phyloP scores from a whole-genome alignment of 768 basidiomycete species.

The Arthromyces matolae region DNA sequence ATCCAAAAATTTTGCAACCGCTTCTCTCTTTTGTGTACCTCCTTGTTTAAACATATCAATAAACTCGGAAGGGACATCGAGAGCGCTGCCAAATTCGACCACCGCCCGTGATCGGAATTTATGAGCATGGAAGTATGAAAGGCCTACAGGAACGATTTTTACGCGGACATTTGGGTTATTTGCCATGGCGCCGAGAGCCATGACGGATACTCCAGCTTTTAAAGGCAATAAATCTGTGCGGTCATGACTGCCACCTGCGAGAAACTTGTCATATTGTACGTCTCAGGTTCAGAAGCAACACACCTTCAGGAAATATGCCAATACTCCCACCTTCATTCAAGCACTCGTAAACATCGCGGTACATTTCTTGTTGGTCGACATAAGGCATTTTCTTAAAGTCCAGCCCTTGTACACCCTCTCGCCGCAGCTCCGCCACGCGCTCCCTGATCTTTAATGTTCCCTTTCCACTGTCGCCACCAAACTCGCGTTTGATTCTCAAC shows the following conservation, averaged over 20 bases:
- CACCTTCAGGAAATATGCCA: conserved; percentile 98
- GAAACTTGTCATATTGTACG: conserved; percentile 7
- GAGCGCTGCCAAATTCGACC: conserved; percentile 89
- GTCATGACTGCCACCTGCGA: conserved; percentile 92
- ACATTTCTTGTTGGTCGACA: conserved; percentile 94
- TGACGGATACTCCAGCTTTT: conserved; percentile 96
- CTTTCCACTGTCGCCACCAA: conserved; percentile 77
- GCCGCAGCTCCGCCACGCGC: conserved; percentile 55
- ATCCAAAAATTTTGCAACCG: conserved; percentile 84
- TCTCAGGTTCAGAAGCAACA: conserved; percentile 6
- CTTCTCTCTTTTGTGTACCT: conserved; percentile 83
- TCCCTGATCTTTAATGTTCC: conserved; percentile 66
- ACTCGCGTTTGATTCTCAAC: conserved; percentile 81
- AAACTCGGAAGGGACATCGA: conserved; percentile 87
- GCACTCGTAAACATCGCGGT: conserved; percentile 85
- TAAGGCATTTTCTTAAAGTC: conserved; percentile 82
- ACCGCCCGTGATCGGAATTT: conserved; percentile 96
- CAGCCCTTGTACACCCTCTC: conserved; percentile 57
- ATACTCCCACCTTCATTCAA: conserved; percentile 86
- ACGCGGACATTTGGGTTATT: conserved; percentile 82
- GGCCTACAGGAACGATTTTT: conserved; percentile 85
- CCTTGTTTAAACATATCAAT: conserved; percentile 91
- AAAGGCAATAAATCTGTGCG: conserved; percentile 93
- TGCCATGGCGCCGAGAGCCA: conserved; percentile 98
- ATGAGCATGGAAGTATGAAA: conserved; percentile 73